Conservation (phyloP, 2,329 filamentous ascomycete genomes). For the Aspergillus bombycis region DNA sequence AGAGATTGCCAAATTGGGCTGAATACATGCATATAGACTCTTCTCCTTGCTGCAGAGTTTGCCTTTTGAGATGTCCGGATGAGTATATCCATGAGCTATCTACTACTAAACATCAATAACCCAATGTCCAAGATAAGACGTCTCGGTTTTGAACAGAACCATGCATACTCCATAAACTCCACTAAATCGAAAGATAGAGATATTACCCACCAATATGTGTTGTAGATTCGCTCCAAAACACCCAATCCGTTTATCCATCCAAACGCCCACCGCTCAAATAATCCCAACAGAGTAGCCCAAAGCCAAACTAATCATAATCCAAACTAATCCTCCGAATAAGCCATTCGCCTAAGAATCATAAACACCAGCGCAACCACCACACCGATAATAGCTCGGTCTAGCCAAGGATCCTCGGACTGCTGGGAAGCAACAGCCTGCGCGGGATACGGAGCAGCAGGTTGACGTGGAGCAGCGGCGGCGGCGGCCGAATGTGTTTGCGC, state of each 20-base stretch:
- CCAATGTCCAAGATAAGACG: not conserved
- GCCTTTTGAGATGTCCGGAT: not conserved
- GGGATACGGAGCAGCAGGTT: not conserved
- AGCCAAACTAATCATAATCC: not conserved
- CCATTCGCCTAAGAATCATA: slow-evolving; percentile 62
- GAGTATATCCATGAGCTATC: not conserved
- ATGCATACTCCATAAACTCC: not conserved
- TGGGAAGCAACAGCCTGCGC: not conserved
- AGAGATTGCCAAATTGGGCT: not conserved
- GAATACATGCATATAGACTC: not conserved
- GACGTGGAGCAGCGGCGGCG: not conserved
- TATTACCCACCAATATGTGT: not conserved
- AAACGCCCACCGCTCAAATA: not conserved
- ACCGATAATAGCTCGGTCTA: slow-evolving; percentile 78
- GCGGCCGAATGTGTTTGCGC: not conserved
- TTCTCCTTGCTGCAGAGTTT: not conserved
- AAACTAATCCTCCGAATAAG: slow-evolving; percentile 25
- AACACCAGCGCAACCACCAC: slow-evolving; percentile 70
- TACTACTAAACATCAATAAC: not conserved
- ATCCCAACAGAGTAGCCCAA: not conserved
- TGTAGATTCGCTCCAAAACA: not conserved
- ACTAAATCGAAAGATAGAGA: not conserved
- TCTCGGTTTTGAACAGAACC: not conserved
- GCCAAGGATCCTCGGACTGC: slow-evolving; percentile 65
- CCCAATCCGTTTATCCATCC: not conserved